Evolutionary conservation across 371 early-diverging fungal species (phyloP).

Genomic region (Lichtheimia ramosa): DNA sequence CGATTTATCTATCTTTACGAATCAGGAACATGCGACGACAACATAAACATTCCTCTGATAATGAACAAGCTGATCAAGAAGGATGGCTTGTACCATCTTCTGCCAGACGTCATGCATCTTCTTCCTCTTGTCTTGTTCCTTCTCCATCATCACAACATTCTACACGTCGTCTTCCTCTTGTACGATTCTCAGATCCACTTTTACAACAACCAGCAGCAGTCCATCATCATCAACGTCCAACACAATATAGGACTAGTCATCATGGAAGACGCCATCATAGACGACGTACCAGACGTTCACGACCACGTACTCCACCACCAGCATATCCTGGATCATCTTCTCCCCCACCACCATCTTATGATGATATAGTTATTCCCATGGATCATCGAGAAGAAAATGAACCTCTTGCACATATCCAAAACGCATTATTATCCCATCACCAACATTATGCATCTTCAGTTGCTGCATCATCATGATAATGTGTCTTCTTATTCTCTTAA

Average conservation of each 20-base stretch:
- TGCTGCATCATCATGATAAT: too few species aligned
- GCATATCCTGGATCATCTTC: slow-evolving; percentile 3
- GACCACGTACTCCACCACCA: slow-evolving; percentile 10
- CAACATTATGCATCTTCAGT: too few species aligned
- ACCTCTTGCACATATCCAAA: not conserved
- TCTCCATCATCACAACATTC: not conserved
- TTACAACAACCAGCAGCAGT: too few species aligned
- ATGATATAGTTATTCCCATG: slow-evolving; percentile 2
- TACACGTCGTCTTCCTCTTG: not conserved
- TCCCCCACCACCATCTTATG: slow-evolving; percentile 8
- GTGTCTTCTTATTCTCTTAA: too few species aligned
- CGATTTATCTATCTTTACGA: slow-evolving; percentile 15
- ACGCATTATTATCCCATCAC: too few species aligned
- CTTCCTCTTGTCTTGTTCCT: too few species aligned
- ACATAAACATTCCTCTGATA: not conserved
- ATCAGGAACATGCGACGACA: slow-evolving; percentile 7
- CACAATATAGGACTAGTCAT: too few species aligned
- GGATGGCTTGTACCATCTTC: slow-evolving; percentile 3
- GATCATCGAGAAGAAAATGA: not conserved
- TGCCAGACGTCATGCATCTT: not conserved
- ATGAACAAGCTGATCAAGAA: not conserved
- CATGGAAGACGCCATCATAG: not conserved
- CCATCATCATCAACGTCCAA: too few species aligned
- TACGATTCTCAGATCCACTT: slow-evolving; percentile 1
- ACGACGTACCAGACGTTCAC: slow-evolving; percentile 1